These are phyloP conservation scores for Aureobasidium uvarum DNA, from an alignment of 2,329 filamentous ascomycete species.

Conservation along the genomic window DNA sequence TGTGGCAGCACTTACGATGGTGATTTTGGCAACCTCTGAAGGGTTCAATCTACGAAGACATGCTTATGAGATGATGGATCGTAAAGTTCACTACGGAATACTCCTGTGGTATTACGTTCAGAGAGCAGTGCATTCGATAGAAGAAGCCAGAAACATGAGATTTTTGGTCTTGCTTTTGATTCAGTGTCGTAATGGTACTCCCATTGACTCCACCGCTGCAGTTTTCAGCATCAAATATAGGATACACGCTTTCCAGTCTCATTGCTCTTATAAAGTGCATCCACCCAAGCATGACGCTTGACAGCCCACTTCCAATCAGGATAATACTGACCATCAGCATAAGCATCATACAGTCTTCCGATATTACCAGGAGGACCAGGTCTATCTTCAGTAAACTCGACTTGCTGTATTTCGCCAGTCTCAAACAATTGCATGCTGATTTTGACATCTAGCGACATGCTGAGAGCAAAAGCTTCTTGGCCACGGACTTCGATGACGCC, in stretches of 20 bases:
- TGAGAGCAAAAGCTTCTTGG: slow-evolving; percentile 12
- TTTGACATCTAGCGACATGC: slow-evolving; percentile 17
- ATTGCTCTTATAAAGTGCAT: slow-evolving; percentile 32
- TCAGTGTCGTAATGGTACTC: background rate
- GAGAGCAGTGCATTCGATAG: background rate
- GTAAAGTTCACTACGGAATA: background rate
- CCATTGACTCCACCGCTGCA: background rate
- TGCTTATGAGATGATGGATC: background rate
- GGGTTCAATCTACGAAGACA: background rate
- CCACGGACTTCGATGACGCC: slow-evolving; percentile 42
- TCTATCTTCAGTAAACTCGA: slow-evolving; percentile 37
- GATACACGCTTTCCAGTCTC: slow-evolving; percentile 4
- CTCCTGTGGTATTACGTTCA: background rate
- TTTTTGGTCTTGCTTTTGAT: background rate
- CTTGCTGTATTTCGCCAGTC: slow-evolving; percentile 34
- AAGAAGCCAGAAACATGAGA: too few relatives aligned
- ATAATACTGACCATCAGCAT: slow-evolving; percentile 33
- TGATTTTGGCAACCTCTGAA: slow-evolving; percentile 17
- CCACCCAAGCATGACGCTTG: slow-evolving; percentile 50
- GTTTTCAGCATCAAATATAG: background rate
- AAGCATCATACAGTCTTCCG: slow-evolving; percentile 32
- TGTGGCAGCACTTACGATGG: slow-evolving; percentile 30
- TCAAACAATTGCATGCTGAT: slow-evolving; percentile 31
- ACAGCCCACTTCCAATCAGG: slow-evolving; percentile 46
- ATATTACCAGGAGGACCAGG: slow-evolving; percentile 37